Evolutionary conservation across 2,329 filamentous ascomycete species (phyloP).

Genomic region (Pyrenochaeta sp.): DNA sequence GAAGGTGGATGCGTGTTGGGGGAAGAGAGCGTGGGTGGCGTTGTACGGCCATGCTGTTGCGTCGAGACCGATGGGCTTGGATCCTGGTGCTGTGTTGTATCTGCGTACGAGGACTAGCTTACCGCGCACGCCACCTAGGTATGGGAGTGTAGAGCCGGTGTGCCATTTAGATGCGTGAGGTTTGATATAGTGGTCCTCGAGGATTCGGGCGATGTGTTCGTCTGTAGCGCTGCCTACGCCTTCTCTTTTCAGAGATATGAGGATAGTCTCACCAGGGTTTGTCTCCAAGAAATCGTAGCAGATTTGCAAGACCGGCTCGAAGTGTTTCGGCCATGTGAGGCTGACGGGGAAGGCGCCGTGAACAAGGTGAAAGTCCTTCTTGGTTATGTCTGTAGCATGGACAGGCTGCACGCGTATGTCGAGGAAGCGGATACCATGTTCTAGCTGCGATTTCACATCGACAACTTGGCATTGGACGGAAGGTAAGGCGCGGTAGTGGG

Average conservation of each 20-base stretch:
- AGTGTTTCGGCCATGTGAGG: conserved; percentile 80
- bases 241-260: conserved; percentile 91
- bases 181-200: conserved; percentile 75
- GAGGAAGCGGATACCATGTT: conserved; percentile 92
- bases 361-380: conserved; percentile 79
- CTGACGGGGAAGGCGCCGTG: conserved; percentile 91
- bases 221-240: conserved; percentile 83
- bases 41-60: conserved; percentile 84
- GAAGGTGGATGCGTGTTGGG: conserved; percentile 62
- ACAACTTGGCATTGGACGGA: conserved; percentile 94
- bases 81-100: conserved; percentile 64
- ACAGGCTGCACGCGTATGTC: conserved; percentile 83
- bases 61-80: conserved; percentile 58
- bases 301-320: conserved; percentile 75
- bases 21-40: conserved; percentile 77
- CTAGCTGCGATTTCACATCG: conserved; percentile 76
- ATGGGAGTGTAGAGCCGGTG: conserved; percentile 76
- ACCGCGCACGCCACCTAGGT: conserved; percentile 79
- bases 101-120: conserved; percentile 86
- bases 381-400: conserved; percentile 63
- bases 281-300: conserved; percentile 78
- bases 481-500: conserved; percentile 82
- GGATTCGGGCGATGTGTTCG: conserved; percentile 76
- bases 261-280: conserved; percentile 82
- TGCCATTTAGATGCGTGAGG: conserved; percentile 73